Base-by-base conservation (phyloP, 768 basidiomycete species). In the Suillus hirtellus region DNA sequence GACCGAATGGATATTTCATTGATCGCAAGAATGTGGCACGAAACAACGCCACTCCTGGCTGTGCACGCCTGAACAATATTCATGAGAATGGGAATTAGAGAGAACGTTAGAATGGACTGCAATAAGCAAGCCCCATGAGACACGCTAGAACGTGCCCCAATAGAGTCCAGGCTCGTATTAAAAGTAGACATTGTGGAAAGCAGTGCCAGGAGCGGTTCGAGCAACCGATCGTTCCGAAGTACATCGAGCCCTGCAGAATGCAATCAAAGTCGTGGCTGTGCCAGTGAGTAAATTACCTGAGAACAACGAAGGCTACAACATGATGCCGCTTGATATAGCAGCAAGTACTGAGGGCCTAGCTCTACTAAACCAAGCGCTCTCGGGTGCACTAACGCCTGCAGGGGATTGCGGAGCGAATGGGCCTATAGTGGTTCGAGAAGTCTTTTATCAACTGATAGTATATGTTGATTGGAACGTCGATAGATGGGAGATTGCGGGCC, bases 91-190 rank as follows among this genome's bases (percentile, higher is more conserved):
- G 50, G n/a, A 15, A 59, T 40, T 27, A 11, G 17, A 53, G 24
- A 58, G 52, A n/a, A n/a, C 5, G 21, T 27, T 9, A 55, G 35
- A 40, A 40, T 56, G 9, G 40, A 61, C 37, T 60, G 37, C 37
- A 40, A 34, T 37, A 61, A 60, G 55, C 55, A 61, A 60, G 60
- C 14, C 24, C 35, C 31, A 61, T 37, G 37, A 38, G 34, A 54
- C 55, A 38, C 5, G 21, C 47, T 38, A 27, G 17, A 40, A 61
- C 54, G 12, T 19, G 11, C 24, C 34, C 14, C 15, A 53, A 59
- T 27, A 60, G 60, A 59, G 59, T 56, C 60, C 37, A 61, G 6
- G 21, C n/a, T 19, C 60, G 37, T 40, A 61, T 55, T 40, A 61
- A 58, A 37, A 61, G 50, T 53, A 27, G 37, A 54, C 17, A 58